Evolutionary conservation across 345 rosid species (phyloP).

Genomic region (Psidium guajava): DNA sequence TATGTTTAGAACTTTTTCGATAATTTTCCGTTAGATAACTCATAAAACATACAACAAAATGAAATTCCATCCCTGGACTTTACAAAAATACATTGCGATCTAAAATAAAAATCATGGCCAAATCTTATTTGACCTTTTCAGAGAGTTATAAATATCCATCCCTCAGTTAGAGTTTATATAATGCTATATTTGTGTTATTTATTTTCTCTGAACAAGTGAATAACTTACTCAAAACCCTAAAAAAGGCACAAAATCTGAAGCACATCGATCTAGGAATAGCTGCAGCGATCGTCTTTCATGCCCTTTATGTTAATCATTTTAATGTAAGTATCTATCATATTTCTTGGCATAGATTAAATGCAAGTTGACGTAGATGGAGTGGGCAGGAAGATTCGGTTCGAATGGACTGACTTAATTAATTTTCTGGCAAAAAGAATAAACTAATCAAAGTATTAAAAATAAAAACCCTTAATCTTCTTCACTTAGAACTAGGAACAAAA

Average conservation of each 20-base stretch:
- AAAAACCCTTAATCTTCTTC: slow-evolving; percentile 1
- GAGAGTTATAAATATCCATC: too few relatives aligned
- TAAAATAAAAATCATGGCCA: too few relatives aligned
- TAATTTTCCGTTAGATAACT: neutral
- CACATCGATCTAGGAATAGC: neutral
- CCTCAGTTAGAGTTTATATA: too few relatives aligned
- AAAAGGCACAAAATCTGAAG: neutral
- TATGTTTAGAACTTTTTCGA: too few relatives aligned
- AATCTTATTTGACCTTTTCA: too few relatives aligned
- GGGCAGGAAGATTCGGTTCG: neutral
- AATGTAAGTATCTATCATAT: neutral
- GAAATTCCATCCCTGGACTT: neutral
- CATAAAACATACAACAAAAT: neutral
- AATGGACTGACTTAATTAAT: neutral
- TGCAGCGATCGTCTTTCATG: neutral
- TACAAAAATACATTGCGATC: too few relatives aligned
- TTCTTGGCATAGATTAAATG: neutral
- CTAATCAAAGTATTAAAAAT: neutral
- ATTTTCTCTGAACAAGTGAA: neutral
- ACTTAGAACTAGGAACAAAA: slow-evolving; percentile 16
- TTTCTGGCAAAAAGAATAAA: neutral
- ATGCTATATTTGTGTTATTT: neutral
- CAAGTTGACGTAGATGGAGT: neutral
- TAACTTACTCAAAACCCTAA: neutral
- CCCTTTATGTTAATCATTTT: neutral